Evolutionary conservation across 1,284 basidiomycete species (phyloP), one percentile per base, ranked within the genome.

Genomic region (Golubevia sp.): DNA sequence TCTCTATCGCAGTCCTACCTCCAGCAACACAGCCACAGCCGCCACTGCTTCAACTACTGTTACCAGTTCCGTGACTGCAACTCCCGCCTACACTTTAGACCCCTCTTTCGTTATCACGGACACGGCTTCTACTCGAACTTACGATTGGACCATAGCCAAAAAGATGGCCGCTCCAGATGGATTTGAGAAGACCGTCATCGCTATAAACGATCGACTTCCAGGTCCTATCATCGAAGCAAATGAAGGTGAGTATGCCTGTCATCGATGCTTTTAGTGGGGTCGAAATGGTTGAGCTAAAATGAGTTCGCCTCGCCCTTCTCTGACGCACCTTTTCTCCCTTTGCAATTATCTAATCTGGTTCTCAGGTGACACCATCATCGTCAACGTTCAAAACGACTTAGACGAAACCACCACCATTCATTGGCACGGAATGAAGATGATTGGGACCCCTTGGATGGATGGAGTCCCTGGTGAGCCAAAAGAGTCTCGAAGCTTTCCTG

Each of bases 401-500:
- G 64, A 66, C 26, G 60, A 69, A 25, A 62, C 66, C 44, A 68
- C 71, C 13, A 62, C 70, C 1, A 71, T 79, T 48, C 81, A 83
- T 61, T 83, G 77, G 77, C 81, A 83, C 56, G 81, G 81, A 27
- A 66, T 76, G 59, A 74, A 61, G 21, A 74, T 76, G 54, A 76
- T 74, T 59, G 71, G 62, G 25, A 3, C 49, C 8, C 27, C 20
- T 49, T 55, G 24, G 44, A 34, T 52, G 8, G 24, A 20, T 20
- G 44, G 30, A 0, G 23, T 59, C 11, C 15, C 24, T 20, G 25
- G 8, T 30, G 24, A 49, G 21, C 13, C 13, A 11, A 5, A 7
- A n/a, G 18, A 2, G 53, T 6, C 25, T 25, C 6, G 2, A 23
- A 8, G 20, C 11, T 18, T n/a, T n/a, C n/a, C n/a, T n/a, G n/a